These are phyloP conservation scores for Dactylonectria estremocensis DNA, from an alignment of 2,329 filamentous ascomycete genomes.

Conservation along the genomic window DNA sequence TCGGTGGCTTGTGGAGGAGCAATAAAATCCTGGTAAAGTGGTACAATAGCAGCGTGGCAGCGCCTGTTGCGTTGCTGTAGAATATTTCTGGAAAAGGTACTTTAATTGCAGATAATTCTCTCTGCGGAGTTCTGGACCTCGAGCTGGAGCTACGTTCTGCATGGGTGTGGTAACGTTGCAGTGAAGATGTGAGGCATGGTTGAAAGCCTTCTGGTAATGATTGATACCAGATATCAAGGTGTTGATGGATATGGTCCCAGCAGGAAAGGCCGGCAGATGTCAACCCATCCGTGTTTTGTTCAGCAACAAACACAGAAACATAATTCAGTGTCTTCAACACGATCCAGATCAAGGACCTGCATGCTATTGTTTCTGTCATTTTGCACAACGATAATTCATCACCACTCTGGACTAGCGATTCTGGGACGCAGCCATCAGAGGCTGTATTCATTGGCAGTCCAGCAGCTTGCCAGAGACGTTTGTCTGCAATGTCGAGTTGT, in stretches of 20 bases:
- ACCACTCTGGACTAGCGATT: background rate
- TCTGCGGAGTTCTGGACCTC: background rate
- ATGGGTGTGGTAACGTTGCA: too few relatives aligned
- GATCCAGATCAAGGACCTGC: constrained; percentile 14
- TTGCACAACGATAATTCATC: background rate
- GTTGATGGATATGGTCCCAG: too few relatives aligned
- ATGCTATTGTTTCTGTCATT: constrained; percentile 9
- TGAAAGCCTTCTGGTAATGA: too few relatives aligned
- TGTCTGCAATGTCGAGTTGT: constrained; percentile 2
- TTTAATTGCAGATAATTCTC: background rate
- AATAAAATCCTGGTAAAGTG: constrained; percentile 13
- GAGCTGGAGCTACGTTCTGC: background rate
- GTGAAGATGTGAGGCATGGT: too few relatives aligned
- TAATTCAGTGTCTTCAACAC: constrained; percentile 8
- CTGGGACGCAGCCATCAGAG: background rate
- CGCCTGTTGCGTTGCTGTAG: constrained; percentile 15
- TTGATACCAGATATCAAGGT: too few relatives aligned
- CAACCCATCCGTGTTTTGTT: background rate
- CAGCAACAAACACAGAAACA: background rate
- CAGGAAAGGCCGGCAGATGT: too few relatives aligned
- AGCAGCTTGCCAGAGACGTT: constrained; percentile 15
- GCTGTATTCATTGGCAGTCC: constrained; percentile 1
- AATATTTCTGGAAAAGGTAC: constrained; percentile 17
- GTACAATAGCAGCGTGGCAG: constrained; percentile 2
- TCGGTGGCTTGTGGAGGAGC: constrained; percentile 12